Evolutionary conservation across 2,329 filamentous ascomycete species (phyloP).

Genomic region (Cercospora berteroae): DNA sequence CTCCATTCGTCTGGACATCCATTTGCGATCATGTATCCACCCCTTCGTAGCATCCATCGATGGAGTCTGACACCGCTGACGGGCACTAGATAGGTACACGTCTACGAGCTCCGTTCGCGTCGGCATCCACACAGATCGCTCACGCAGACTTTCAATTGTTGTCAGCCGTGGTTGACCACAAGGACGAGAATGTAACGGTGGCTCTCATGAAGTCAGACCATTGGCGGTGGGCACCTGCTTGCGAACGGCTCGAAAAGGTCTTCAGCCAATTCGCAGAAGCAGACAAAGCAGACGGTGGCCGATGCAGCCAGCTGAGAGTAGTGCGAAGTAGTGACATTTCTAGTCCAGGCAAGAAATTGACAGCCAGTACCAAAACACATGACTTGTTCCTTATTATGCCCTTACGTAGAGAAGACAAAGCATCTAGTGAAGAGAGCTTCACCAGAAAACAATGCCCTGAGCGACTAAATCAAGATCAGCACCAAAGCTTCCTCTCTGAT

Average conservation of each 20-base stretch:
- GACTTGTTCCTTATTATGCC: neutral
- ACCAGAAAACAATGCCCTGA: neutral
- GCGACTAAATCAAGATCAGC: neutral
- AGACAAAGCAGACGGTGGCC: neutral
- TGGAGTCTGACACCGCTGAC: too few species aligned
- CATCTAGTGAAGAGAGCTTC: neutral
- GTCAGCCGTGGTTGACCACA: neutral
- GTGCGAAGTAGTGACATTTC: too few species aligned
- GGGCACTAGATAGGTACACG: too few species aligned
- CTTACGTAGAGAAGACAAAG: neutral
- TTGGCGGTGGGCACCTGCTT: neutral
- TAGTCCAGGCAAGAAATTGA: neutral
- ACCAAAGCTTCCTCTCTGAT: neutral
- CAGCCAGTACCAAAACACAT: neutral
- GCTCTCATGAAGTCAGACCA: too few species aligned
- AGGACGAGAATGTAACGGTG: too few species aligned
- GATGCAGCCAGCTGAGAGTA: neutral
- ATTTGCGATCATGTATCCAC: too few species aligned
- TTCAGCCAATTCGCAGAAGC: neutral
- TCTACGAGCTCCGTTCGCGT: too few species aligned
- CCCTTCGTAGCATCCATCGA: too few species aligned
- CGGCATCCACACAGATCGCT: too few species aligned
- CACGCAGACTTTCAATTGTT: too few species aligned
- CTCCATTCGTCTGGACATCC: too few species aligned
- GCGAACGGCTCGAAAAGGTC: neutral